These are phyloP conservation scores for Claviceps sp. DNA, from an alignment of 2,329 filamentous ascomycete species.

Conservation along the genomic window DNA sequence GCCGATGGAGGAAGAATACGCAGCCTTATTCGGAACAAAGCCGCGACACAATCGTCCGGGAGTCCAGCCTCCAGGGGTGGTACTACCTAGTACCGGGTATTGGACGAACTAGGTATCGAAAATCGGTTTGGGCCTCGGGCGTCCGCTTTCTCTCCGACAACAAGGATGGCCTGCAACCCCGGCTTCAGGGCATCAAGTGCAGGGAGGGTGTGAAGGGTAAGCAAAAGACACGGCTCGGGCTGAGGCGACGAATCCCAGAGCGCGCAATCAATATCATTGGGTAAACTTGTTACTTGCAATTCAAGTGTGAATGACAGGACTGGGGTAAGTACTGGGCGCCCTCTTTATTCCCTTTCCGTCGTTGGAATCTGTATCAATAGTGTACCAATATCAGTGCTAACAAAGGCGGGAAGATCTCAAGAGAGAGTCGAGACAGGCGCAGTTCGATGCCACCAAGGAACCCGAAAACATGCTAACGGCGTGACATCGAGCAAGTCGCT, in stretches of 20 bases:
- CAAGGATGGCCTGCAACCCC: slow-evolving; percentile 24
- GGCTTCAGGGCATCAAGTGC: slow-evolving; percentile 25
- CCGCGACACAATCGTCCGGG: slow-evolving; percentile 26
- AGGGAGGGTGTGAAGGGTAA: slow-evolving; percentile 22
- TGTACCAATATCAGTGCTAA: neutral
- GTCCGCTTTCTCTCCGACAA: slow-evolving; percentile 25
- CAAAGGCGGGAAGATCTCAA: neutral
- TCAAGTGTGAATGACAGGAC: slow-evolving; percentile 24
- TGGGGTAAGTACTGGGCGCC: slow-evolving; percentile 24
- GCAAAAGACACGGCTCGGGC: slow-evolving; percentile 23
- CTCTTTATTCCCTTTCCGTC: neutral
- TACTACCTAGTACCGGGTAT: slow-evolving; percentile 27
- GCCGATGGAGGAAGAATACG: slow-evolving; percentile 25
- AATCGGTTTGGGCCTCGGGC: slow-evolving; percentile 25
- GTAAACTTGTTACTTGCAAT: slow-evolving; percentile 19
- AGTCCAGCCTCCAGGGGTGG: slow-evolving; percentile 22
- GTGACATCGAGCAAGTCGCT: too few species aligned
- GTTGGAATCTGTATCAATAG: too few species aligned
- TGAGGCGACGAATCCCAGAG: slow-evolving; percentile 31
- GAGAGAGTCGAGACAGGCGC: neutral
- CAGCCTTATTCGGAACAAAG: slow-evolving; percentile 22
- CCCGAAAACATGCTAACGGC: too few species aligned
- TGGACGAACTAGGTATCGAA: slow-evolving; percentile 27
- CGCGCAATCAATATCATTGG: slow-evolving; percentile 33
- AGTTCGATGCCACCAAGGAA: neutral